A percentile compares a stretch with the other conserved stretches of the same genome.
Evolutionary conservation across 1,284 basidiomycete species (phyloP).

Genomic region (Boletellus deceptivus): DNA sequence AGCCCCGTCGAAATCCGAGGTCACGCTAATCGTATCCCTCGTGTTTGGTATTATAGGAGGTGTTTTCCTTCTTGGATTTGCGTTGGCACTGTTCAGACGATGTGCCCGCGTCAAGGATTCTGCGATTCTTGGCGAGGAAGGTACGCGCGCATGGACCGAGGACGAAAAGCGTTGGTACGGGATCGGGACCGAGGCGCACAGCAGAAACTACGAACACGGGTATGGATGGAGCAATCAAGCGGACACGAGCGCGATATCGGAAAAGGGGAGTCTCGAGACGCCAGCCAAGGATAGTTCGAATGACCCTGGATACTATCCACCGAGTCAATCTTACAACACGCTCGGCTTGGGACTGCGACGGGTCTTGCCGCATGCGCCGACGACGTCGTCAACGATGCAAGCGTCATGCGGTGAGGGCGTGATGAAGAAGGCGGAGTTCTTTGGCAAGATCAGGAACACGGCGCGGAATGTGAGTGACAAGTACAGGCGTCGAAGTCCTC

Average conservation of each 20-base stretch:
- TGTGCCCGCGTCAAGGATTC: constrained; percentile 57
- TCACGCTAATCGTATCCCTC: constrained; percentile 58
- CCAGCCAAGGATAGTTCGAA: constrained; percentile 28
- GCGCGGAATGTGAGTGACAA: constrained; percentile 66
- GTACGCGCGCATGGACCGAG: constrained; percentile 51
- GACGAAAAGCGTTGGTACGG: constrained; percentile 70
- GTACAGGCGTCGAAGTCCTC: constrained; percentile 39
- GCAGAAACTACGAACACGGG: constrained; percentile 19
- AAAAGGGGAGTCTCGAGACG: constrained; percentile 29
- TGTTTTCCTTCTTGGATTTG: constrained; percentile 50
- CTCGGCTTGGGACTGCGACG: constrained; percentile 51
- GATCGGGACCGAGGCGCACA: constrained; percentile 40
- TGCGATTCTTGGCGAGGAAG: constrained; percentile 57
- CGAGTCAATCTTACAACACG: constrained; percentile 34
- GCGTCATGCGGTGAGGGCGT: constrained; percentile 42
- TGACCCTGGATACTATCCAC: constrained; percentile 21
- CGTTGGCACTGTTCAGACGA: constrained; percentile 54
- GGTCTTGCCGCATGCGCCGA: constrained; percentile 30
- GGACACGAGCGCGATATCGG: constrained; percentile 28
- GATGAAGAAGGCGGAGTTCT: constrained; percentile 67
- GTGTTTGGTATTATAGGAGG: constrained; percentile 64
- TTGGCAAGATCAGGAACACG: constrained; percentile 56
- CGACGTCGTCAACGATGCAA: constrained; percentile 27
- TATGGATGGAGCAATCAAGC: constrained; percentile 34
- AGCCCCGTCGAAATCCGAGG: constrained; percentile 42